Base-by-base conservation (phyloP, 495 filamentous ascomycete species). In the Massariosphaeria phaeospora region DNA sequence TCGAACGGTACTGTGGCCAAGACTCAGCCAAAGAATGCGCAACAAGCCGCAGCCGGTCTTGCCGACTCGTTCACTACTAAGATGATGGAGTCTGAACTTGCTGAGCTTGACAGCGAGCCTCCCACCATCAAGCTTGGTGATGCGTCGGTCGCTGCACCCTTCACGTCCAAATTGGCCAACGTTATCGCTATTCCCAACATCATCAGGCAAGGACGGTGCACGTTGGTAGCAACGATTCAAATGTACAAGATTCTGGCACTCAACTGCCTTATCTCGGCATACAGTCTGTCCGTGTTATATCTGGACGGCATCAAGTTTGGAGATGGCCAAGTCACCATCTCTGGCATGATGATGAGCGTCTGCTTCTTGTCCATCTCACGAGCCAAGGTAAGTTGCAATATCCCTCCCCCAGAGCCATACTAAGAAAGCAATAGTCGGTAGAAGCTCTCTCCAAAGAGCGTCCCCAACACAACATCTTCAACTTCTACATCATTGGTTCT, bases 201-300 rank as follows among this genome's bases (percentile, higher is more conserved):
- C 62, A 88, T 99, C 60, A 85, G 93, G 55, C 93, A 99, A 72
- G 93, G 93, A 44, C 84, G 93, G 52, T 99, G 93, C 71, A 96
- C 93, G 1, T 77, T 99, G 10, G 94, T 99, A 41, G 91, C 93
- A 3, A 97, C 94, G 2, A 97, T 99, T 59, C 93, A 99, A 73
- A 99, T 99, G 93, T 99, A 97, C 79, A 99, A 99, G 77, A 99
- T 99, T 64, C 79, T 99, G 47, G 93, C 93, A 18, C 75, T 99
- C 53, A 99, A 99, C 75, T 99, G 93, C 68, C 75, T 99, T 65
- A 99, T 99, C 69, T 95, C 88, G 65, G 93, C 93, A 18, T 99
- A 99, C 80, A 96, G 90, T 73, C 70, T 97, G 63, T 91, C 85
- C 70, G 93, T 99, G 30, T 77, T 99, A 38, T 99, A 99, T 66